Base-by-base conservation (phyloP, 495 filamentous ascomycete species). In the Penicillium goetzii region DNA sequence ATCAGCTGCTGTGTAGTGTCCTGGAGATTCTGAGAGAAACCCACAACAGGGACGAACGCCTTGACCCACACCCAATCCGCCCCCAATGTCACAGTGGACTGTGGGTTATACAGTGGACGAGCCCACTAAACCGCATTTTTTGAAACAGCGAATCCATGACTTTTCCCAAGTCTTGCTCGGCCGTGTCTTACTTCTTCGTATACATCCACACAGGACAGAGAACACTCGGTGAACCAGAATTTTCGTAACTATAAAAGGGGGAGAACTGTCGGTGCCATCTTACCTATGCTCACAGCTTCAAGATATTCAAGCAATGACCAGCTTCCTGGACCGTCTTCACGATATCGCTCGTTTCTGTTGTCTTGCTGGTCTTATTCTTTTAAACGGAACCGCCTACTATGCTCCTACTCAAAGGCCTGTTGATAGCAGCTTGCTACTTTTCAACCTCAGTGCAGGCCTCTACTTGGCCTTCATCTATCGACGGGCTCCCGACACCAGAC, bases 231-330 rank as follows among this genome's bases (percentile, higher is more conserved):
- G 40, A 43, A 43, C 40, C 9, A 8, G 40, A 19, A 43, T 43
- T 19, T 43, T 43, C 40, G 17, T 7, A 43, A 43, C 3, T 43
- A 43, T n/a, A 43, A 43, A 43, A 43, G n/a, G 40, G 40, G 40
- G 17, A 43, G 40, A 3, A 19, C 40, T 21, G 40, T 19, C 17
- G 4, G 40, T 43, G 40, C 17, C 4, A 43, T 43, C 9, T 43
- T 21, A 43, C 17, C n/a, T 43, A 3, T 19, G 40, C 4, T 43
- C 1, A 19, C n/a, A 21, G 40, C 40, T 43, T 19, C 40, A 43
- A 43, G 40, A 43, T 21, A 43, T 43, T 43, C 30, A 32, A 43
- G 40, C 40, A 43, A 43, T 43, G 40, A 43, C 40, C 40, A 43
- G n/a, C 40, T 43, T 43, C 9, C 40, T 43, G 15, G 40, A 43